Evolutionary conservation across 1,139 yeast genomes (phyloP).

Genomic region (Yamadazyma mexicana): DNA sequence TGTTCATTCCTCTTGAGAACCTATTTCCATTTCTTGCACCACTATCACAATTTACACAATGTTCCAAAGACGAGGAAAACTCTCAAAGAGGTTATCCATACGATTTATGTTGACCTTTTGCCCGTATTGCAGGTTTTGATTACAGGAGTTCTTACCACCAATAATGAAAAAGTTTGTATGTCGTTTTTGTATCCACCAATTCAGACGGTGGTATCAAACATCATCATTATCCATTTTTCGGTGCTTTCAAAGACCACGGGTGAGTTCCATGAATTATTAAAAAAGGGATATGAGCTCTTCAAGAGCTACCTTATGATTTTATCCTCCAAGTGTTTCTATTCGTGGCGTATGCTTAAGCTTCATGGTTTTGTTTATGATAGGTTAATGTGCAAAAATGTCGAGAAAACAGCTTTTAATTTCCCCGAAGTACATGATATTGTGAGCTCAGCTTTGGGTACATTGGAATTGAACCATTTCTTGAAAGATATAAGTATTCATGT

Average conservation of each 20-base stretch:
- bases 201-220: slow-evolving; percentile 4
- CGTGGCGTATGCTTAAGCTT: slow-evolving; percentile 9
- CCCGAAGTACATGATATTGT: slow-evolving; percentile 1
- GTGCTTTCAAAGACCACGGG: slow-evolving; percentile 4
- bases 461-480: slow-evolving; percentile 4
- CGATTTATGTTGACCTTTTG: not conserved
- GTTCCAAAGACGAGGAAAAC: not conserved
- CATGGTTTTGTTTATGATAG: slow-evolving; percentile 3
- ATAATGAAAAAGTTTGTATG: not conserved
- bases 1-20: not conserved
- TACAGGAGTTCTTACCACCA: not conserved
- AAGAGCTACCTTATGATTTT: slow-evolving; percentile 3
- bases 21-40: slow-evolving; percentile 1
- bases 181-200: not conserved
- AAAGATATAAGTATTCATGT: slow-evolving; percentile 2
- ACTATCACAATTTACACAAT: not conserved
- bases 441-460: not conserved
- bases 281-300: slow-evolving; percentile 1
- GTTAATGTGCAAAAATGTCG: not conserved
- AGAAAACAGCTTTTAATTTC: not conserved
- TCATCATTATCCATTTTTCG: slow-evolving; percentile 1
- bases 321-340: slow-evolving; percentile 5
- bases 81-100: not conserved
- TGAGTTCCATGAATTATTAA: not conserved
- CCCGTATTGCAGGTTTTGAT: not conserved